Evolutionary conservation across 805 yeast species (phyloP).

Genomic region (Candida cerambycidarum): DNA sequence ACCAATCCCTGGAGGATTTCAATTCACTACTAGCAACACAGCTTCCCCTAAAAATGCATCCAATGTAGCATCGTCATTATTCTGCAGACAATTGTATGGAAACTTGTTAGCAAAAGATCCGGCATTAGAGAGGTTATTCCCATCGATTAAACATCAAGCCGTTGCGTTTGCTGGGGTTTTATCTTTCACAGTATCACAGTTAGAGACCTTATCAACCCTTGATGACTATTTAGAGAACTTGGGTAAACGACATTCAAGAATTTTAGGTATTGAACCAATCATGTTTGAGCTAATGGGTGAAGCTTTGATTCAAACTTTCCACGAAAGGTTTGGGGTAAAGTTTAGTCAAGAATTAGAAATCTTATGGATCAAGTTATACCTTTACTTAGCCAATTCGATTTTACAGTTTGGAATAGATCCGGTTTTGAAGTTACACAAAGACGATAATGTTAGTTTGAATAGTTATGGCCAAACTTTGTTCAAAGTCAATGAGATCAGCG

Average conservation of each 20-base stretch:
- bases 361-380: constrained; percentile 69
- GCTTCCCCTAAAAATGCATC: constrained; percentile 15
- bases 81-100: constrained; percentile 74
- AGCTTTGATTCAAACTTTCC: constrained; percentile 66
- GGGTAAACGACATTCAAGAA: constrained; percentile 75
- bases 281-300: constrained; percentile 73
- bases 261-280: constrained; percentile 67
- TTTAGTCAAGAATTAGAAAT: constrained; percentile 63
- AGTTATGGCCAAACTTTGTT: constrained; percentile 2
- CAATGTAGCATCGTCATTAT: constrained; percentile 48
- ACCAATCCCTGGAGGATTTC: constrained; percentile 42
- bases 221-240: constrained; percentile 60
- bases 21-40: constrained; percentile 1
- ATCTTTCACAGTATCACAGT: constrained; percentile 61
- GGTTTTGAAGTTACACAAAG: constrained; percentile 20
- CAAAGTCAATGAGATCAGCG: constrained; percentile 11
- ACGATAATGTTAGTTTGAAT: constrained; percentile 1
- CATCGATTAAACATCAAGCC: constrained; percentile 77
- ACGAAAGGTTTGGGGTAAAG: constrained; percentile 54
- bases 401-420: constrained; percentile 63
- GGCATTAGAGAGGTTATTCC: constrained; percentile 61
- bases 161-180: constrained; percentile 77
- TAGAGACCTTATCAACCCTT: constrained; percentile 57
- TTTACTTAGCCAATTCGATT: constrained; percentile 66
- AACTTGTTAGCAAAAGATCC: constrained; percentile 65